These are phyloP conservation scores for Metarhizium robertsii DNA, from an alignment of 2,329 filamentous ascomycete genomes.

Conservation along the genomic window DNA sequence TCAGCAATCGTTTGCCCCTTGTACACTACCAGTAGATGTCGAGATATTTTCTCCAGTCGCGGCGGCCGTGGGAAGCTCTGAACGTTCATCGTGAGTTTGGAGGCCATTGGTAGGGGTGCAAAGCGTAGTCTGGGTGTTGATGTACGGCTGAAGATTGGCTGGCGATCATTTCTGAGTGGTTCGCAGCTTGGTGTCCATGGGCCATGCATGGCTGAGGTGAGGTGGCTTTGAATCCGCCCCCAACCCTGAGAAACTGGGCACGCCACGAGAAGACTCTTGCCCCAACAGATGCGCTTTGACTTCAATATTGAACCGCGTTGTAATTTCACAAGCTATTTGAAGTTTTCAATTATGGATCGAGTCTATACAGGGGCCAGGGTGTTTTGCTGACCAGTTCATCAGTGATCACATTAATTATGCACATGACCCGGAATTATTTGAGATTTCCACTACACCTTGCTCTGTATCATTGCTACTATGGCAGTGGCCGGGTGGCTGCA, in stretches of 20 bases:
- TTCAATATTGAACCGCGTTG: too few relatives aligned
- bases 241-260: not conserved
- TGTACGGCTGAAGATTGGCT: not conserved
- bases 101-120: constrained; percentile 20
- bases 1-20: constrained; percentile 45
- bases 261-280: not conserved
- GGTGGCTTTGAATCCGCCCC: not conserved
- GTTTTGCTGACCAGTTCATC: too few relatives aligned
- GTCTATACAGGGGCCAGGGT: too few relatives aligned
- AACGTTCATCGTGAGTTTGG: constrained; percentile 40
- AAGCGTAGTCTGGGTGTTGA: not conserved
- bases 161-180: not conserved
- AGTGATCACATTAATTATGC: too few relatives aligned
- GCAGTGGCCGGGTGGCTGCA: too few relatives aligned
- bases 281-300: too few relatives aligned
- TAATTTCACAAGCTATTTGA: too few relatives aligned
- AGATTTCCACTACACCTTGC: too few relatives aligned
- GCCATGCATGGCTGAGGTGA: not conserved
- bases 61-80: constrained; percentile 51
- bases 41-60: constrained; percentile 40
- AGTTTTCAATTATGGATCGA: too few relatives aligned
- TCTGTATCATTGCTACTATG: too few relatives aligned
- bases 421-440: too few relatives aligned
- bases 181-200: too few relatives aligned
- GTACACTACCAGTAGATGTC: constrained; percentile 49